Percentiles rank a stretch among this genome's conserved stretches.
Conservation (phyloP, 2,329 filamentous ascomycete genomes). For the Fusarium decemcellulare region DNA sequence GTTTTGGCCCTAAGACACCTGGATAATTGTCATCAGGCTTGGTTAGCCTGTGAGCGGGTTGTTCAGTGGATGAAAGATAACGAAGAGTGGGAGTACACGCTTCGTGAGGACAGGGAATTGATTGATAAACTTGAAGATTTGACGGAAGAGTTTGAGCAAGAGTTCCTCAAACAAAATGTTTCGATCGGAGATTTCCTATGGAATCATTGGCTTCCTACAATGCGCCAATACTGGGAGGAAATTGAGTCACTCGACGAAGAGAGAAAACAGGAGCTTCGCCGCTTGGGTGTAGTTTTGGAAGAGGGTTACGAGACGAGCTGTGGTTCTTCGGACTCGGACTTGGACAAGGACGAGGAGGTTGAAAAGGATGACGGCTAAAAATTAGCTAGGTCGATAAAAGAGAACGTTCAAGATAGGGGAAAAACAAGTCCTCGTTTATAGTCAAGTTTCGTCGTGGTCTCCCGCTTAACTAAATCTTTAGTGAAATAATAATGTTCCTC, state of each 20-base stretch:
- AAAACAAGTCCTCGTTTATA: too few relatives aligned
- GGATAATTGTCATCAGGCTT: too few relatives aligned
- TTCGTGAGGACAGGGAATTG: fast-evolving
- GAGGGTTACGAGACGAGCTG: neutral
- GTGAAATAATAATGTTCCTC: too few relatives aligned
- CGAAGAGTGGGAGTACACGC: neutral
- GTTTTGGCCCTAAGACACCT: neutral
- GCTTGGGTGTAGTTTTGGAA: neutral
- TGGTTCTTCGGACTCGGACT: too few relatives aligned
- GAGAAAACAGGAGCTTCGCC: neutral
- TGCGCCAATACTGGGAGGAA: neutral
- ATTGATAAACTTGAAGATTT: neutral
- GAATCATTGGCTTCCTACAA: neutral
- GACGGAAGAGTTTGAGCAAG: neutral
- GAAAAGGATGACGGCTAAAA: too few relatives aligned
- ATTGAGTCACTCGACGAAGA: neutral
- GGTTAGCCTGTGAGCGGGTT: too few relatives aligned
- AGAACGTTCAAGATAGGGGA: too few relatives aligned
- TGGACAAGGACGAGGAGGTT: conserved; percentile 11
- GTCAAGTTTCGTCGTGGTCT: too few relatives aligned
- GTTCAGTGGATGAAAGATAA: too few relatives aligned
- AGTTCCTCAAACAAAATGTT: fast-evolving
- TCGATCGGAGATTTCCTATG: fast-evolving
- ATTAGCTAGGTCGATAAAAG: too few relatives aligned
- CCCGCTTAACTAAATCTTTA: too few relatives aligned